These are phyloP conservation scores for Starmerella bombicola DNA, from an alignment of 805 yeast species.

Conservation along the genomic window DNA sequence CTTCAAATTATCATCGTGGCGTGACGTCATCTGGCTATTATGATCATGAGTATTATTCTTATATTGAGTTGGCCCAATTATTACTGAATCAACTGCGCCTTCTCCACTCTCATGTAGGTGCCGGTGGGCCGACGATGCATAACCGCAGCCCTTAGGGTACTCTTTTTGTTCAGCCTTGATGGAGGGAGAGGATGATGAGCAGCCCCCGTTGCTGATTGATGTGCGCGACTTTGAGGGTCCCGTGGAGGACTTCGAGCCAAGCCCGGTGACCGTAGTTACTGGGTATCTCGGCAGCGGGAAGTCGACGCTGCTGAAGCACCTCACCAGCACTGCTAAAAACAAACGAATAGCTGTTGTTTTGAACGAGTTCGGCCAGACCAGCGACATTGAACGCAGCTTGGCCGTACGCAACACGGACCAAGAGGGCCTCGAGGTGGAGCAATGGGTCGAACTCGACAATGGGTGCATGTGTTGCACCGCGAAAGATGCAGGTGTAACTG, in stretches of 20 bases:
- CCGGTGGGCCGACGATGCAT: no score
- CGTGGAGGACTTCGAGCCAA: slow-evolving; percentile 4
- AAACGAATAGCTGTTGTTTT: slow-evolving; percentile 70
- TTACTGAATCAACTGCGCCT: no score
- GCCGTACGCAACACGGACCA: slow-evolving; percentile 35
- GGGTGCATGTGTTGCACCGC: slow-evolving; percentile 97
- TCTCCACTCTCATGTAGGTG: no score
- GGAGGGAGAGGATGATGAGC: no score
- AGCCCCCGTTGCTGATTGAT: slow-evolving; percentile 23
- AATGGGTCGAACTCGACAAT: slow-evolving; percentile 93
- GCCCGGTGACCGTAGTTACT: slow-evolving; percentile 85
- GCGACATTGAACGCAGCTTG: slow-evolving; percentile 77
- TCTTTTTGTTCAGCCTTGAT: no score
- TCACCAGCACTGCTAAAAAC: slow-evolving; percentile 52
- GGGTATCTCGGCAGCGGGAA: slow-evolving; percentile 95
- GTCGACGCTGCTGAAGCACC: slow-evolving; percentile 59
- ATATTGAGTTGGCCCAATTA: no score
- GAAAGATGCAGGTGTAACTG: slow-evolving; percentile 86
- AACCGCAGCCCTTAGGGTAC: no score
- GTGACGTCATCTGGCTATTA: no score
- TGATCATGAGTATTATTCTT: no score
- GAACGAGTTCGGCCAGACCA: slow-evolving; percentile 79
- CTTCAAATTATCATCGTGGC: no score
- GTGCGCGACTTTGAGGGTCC: neutral
- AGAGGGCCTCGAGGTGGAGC: slow-evolving; percentile 52